A percentile compares a stretch with the other conserved stretches of the same genome.
Conservation (phyloP, 1,139 yeast genomes). For the Magnusiomyces starmeri region DNA sequence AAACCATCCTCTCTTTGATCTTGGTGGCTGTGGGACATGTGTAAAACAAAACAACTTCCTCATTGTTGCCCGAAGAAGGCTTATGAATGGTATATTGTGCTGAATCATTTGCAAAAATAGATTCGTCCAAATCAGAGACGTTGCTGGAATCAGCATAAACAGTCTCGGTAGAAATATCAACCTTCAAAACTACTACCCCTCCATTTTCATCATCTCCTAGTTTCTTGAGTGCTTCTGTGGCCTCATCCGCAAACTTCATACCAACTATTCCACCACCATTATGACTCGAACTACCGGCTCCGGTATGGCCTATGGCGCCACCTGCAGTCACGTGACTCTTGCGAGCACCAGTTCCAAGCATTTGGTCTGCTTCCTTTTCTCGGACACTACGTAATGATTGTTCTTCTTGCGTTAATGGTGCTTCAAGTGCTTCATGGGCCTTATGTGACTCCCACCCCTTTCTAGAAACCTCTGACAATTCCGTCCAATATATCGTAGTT, state of each 20-base stretch:
- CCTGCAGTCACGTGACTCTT: conserved; percentile 24
- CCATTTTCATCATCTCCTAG: conserved; percentile 14
- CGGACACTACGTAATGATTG: conserved; percentile 43
- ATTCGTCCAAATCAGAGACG: not conserved
- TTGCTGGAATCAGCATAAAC: conserved; percentile 36
- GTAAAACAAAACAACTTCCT: conserved; percentile 54
- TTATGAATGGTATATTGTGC: conserved; percentile 60
- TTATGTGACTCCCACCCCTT: conserved; percentile 42
- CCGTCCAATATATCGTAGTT: conserved; percentile 47
- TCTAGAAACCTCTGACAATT: conserved; percentile 50
- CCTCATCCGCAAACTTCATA: conserved; percentile 5
- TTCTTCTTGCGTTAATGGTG: conserved; percentile 60
- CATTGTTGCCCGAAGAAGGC: not conserved
- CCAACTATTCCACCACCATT: conserved; percentile 6
- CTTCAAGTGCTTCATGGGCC: conserved; percentile 34
- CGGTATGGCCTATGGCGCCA: conserved; percentile 10
- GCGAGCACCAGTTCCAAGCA: conserved; percentile 28
- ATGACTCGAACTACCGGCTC: not conserved
- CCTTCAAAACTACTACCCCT: conserved; percentile 20
- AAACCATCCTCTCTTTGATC: conserved; percentile 86
- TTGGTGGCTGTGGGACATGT: conserved; percentile 87
- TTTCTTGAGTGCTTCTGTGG: conserved; percentile 9
- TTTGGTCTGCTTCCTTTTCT: conserved; percentile 30
- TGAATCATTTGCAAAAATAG: conserved; percentile 32
- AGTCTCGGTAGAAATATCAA: conserved; percentile 21